These are phyloP conservation scores for Osmanthus fragrans DNA, from an alignment of 257 asterid species.

Conservation along the genomic window DNA sequence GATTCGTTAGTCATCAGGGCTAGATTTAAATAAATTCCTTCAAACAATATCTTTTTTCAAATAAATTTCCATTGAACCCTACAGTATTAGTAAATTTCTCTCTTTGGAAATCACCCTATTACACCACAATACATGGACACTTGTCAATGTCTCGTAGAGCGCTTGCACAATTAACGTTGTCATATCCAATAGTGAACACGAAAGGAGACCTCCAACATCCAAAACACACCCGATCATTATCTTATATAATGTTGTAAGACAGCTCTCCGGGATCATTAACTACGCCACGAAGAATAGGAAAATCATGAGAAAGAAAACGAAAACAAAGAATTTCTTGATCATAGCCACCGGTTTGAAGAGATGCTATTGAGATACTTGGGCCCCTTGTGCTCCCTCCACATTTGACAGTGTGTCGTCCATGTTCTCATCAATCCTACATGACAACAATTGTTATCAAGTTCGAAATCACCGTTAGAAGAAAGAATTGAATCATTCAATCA, in stretches of 20 bases:
- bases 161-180: constrained; percentile 1
- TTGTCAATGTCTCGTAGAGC: not conserved
- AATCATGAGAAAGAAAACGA: constrained; percentile 85
- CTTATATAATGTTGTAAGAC: constrained; percentile 1
- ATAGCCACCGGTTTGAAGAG: constrained; percentile 93
- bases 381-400: constrained; percentile 94
- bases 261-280: not conserved
- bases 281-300: constrained; percentile 91
- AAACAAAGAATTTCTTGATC: constrained; percentile 90
- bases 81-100: not conserved
- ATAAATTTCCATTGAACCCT: not conserved
- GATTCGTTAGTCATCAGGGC: not conserved
- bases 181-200: constrained; percentile 27
- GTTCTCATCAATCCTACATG: constrained; percentile 81
- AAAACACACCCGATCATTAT: constrained; percentile 24
- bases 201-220: constrained; percentile 8
- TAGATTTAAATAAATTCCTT: not conserved
- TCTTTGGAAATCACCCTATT: constrained; percentile 12
- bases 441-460: constrained; percentile 18
- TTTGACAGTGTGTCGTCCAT: constrained; percentile 82
- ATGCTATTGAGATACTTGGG: constrained; percentile 89
- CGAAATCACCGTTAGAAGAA: not conserved
- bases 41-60: not conserved
- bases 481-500: not conserved
- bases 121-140: constrained; percentile 17